Evolutionary conservation across 2,329 filamentous ascomycete species (phyloP), one percentile per base, ranked within the genome.

Genomic region (Ceratocystis lukuohia): DNA sequence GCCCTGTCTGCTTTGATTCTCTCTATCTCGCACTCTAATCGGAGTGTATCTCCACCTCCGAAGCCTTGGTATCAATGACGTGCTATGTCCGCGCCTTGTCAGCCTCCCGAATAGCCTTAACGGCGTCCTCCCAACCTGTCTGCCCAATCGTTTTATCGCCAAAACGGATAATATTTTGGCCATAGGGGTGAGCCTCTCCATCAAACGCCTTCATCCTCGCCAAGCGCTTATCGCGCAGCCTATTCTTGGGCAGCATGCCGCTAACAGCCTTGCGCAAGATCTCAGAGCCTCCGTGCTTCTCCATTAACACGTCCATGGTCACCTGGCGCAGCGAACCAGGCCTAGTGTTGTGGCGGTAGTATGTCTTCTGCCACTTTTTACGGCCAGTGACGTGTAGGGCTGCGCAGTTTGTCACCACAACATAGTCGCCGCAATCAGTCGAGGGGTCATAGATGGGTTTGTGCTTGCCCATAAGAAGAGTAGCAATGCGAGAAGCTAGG

Each of bases 391-490:
- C 88, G 78, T 92, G 86, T 62, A 99, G 81, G 61, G 93, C 86
- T 50, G 88, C 84, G 80, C 94, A 97, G 75, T 91, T 87, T 46
- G 90, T 90, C 64, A 94, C 92, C 0, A 99, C 93, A 12, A 99
- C 92, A 77, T 99, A 99, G 84, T 99, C 94, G 71, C 94, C 94
- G 82, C 94, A 97, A 81, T 99, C 94, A 69, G 92, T 96, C 25
- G 91, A 96, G 1, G 94, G 94, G 78, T 97, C 90, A 79, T 86
- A 99, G 76, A 94, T 96, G 25, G 94, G 94, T 79, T 99, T 99
- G 83, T 99, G 88, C 82, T 99, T 99, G 78, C 94, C 94, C 92
- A 97, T 96, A 64, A 96, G 85, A 68, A 90, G 81, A 65, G 87
- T 80, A 69, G 92, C 93, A 76, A 96, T 96, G 69, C 88, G 86